A percentile compares a stretch with the other conserved stretches of the same genome.
Conservation (phyloP, 306 rosid genomes). For the Cucurbita moschata region DNA sequence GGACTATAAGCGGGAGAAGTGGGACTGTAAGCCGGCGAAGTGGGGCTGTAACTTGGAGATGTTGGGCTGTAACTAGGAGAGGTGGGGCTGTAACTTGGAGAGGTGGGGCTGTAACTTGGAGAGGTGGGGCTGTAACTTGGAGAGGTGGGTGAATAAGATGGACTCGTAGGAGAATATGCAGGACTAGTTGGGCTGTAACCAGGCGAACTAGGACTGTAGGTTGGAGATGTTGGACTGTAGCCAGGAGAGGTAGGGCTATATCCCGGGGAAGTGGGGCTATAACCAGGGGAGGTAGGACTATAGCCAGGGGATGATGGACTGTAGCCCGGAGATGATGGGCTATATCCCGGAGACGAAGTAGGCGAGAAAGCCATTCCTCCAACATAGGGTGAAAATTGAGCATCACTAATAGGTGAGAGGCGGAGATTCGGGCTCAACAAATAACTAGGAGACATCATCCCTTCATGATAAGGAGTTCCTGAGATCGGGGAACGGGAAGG, state of each 20-base stretch:
- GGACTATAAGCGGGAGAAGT: constrained; percentile 79
- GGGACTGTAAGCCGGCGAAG: constrained; percentile 69
- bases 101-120: constrained; percentile 79
- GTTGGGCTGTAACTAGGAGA: constrained; percentile 64
- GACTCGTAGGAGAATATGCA: constrained; percentile 93
- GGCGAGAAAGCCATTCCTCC: constrained; percentile 97
- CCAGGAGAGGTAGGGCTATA: constrained; percentile 95
- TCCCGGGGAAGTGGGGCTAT: constrained; percentile 88
- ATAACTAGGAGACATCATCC: constrained; percentile 93
- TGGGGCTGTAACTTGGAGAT: constrained; percentile 61
- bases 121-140: constrained; percentile 75
- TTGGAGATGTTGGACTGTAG: constrained; percentile 90
- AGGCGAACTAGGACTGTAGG: constrained; percentile 94
- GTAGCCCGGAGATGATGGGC: constrained; percentile 90
- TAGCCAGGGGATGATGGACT: constrained; percentile 97
- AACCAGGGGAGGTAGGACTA: constrained; percentile 91
- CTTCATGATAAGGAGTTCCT: constrained; percentile 89
- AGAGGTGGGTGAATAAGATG: constrained; percentile 81
- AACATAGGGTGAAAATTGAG: constrained; percentile 95
- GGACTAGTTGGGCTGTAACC: constrained; percentile 97
- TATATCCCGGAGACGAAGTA: constrained; percentile 83
- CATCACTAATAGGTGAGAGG: constrained; percentile 72
- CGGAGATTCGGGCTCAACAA: constrained; percentile 84
- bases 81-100: constrained; percentile 68
- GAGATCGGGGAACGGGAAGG: constrained; percentile 86